Evolutionary conservation across 139 green algal species (phyloP).

Genomic region (Chlamydomonas applanata): DNA sequence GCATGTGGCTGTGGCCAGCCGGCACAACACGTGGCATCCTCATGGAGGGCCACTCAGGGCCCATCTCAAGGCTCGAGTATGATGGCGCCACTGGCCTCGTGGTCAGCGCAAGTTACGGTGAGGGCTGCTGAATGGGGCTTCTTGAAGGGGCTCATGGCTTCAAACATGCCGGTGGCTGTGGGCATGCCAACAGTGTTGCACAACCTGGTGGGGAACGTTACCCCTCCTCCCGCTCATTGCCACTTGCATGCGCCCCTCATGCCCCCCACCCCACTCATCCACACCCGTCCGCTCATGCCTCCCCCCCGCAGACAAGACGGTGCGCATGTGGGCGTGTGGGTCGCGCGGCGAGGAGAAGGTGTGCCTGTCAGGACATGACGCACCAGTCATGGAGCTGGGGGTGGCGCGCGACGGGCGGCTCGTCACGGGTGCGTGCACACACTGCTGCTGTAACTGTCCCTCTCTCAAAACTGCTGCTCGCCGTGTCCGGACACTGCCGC

Average conservation of each 20-base stretch:
- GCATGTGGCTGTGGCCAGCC: constrained; percentile 71
- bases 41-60: constrained; percentile 51
- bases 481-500: no score
- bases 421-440: constrained; percentile 5
- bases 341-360: constrained; percentile 20
- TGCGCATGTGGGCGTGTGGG: constrained; percentile 57
- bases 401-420: constrained; percentile 10
- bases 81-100: constrained; percentile 24
- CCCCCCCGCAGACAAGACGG: constrained; percentile 65
- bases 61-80: constrained; percentile 49
- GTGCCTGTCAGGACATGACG: constrained; percentile 47
- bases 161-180: neutral
- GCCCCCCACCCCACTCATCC: neutral
- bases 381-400: constrained; percentile 48
- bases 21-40: constrained; percentile 29
- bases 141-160: no score
- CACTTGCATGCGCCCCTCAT: neutral
- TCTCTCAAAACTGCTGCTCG: no score
- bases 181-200: neutral
- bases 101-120: constrained; percentile 28
- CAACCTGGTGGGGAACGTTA: neutral
- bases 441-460: no score
- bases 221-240: neutral
- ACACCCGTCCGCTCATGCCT: neutral
- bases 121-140: no score